Base-by-base conservation (phyloP, 2,329 filamentous ascomycete genomes). In the Aspergillus felis region DNA sequence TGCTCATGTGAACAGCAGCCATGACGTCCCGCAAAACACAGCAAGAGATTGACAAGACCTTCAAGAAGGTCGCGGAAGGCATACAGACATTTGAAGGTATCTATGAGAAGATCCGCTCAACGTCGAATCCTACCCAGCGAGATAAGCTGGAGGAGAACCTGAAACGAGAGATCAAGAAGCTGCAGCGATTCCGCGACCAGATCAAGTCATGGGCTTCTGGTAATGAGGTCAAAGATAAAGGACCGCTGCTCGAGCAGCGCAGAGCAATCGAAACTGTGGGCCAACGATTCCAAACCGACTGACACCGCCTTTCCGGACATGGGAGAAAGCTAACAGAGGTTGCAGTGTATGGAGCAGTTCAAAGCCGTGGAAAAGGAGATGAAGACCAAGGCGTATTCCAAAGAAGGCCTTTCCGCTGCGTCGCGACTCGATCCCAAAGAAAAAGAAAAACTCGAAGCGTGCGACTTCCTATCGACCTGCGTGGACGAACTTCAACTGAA, bases 351-450 rank as follows among this genome's bases (percentile, higher is more conserved):
- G 94, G 94, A 99, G 79, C 92, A 91, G 70, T 99, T 99, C 85
- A 99, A 99, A 81, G 93, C 92, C n/a, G 94, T 99, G 54, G 94
- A 99, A 78, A 99, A 99, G 82, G 94, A 96, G 71, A 97, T 99
- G 94, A 99, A 99, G 82, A 99, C 94, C 57, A 99, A 99, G 77
- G 94, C 94, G 60, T 99, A 96, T 78, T 97, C 94, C 61, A 97
- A 99, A 81, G 94, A 97, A 78, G 94, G 94, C 48, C 80, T 99
- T 64, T 94, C 91, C 62, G 90, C 93, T 53, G 91, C 92, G 27
- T 88, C 91, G 52, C 95, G 96, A 76, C 84, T 97, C 63, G 94
- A 99, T 78, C 94, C 94, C n/a, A 96, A 92, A 74, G 94, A 97
- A 75, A 91, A 95, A 75, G 93, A 96, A 73, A 96, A 96, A 78